Conservation (phyloP, 2,329 filamentous ascomycete genomes). For the Colletotrichum neosansevieriae region DNA sequence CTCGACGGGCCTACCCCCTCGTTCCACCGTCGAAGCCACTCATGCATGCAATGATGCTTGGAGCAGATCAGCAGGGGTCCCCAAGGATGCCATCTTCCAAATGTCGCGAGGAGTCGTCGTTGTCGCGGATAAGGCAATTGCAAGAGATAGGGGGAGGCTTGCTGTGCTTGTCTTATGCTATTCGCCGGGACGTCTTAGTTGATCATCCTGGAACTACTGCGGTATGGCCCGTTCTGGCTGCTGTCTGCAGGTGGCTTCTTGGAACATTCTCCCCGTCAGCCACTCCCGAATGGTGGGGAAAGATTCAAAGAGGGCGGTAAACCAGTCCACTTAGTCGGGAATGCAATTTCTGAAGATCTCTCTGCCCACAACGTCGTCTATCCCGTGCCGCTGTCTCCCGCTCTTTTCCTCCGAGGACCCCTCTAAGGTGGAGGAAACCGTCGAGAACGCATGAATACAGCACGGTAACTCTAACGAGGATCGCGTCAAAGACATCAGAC, state of each 20-base stretch:
- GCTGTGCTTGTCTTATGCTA: conserved; percentile 24
- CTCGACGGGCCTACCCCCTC: conserved; percentile 23
- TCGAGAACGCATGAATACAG: conserved; percentile 33
- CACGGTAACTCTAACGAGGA: conserved; percentile 30
- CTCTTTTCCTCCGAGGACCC: conserved; percentile 1
- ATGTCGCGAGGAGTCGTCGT: conserved; percentile 16
- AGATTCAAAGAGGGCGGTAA: neutral
- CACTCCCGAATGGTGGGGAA: conserved; percentile 18
- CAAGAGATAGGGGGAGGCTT: conserved; percentile 31
- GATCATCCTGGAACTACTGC: conserved; percentile 8
- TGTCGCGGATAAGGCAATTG: conserved; percentile 39
- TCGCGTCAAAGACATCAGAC: conserved; percentile 30
- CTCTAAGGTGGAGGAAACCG: conserved; percentile 6
- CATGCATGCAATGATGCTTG: conserved; percentile 40
- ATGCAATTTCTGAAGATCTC: conserved; percentile 2
- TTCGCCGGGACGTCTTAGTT: conserved; percentile 27
- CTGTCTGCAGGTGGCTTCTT: conserved; percentile 24
- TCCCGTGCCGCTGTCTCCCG: conserved; percentile 24
- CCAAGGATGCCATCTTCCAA: conserved; percentile 31
- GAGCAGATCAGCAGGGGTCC: conserved; percentile 36
- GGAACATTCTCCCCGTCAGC: conserved; percentile 33
- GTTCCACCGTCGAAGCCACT: conserved; percentile 35
- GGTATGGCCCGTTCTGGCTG: conserved; percentile 7
- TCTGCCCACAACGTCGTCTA: conserved; percentile 16
- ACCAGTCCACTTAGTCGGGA: neutral